Evolutionary conservation across 805 yeast genomes (phyloP).

Genomic region (Candida endomychidarum): DNA sequence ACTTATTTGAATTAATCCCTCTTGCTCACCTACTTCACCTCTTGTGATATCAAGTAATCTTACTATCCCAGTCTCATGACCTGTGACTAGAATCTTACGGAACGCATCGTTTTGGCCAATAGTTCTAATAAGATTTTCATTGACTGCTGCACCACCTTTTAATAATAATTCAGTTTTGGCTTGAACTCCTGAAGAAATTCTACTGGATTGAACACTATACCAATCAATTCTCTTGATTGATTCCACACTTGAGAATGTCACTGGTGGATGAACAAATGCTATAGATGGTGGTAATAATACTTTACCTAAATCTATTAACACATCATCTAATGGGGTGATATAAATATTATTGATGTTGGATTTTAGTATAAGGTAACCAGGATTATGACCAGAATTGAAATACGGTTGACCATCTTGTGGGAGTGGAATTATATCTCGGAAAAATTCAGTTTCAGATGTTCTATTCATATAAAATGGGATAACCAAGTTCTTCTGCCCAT

Average conservation of each 20-base stretch:
- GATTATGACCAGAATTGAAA: conserved; percentile 79
- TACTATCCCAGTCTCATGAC: conserved; percentile 82
- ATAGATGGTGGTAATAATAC: conserved; percentile 74
- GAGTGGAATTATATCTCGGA: conserved; percentile 31
- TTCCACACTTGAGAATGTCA: conserved; percentile 53
- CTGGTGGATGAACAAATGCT: conserved; percentile 74
- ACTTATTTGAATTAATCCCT: conserved; percentile 31
- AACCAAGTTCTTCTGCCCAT: conserved; percentile 30
- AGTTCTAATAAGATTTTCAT: conserved; percentile 32
- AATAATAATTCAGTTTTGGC: conserved; percentile 49
- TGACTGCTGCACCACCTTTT: conserved; percentile 77
- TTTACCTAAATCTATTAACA: conserved; percentile 24
- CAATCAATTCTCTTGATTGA: conserved; percentile 63
- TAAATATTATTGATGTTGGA: conserved; percentile 66
- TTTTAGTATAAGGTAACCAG: conserved; percentile 58
- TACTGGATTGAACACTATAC: conserved; percentile 65
- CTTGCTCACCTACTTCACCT: conserved; percentile 51
- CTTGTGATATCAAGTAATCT: conserved; percentile 82
- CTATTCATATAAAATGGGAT: conserved; percentile 23
- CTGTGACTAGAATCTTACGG: conserved; percentile 62
- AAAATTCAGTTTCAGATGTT: conserved; percentile 23
- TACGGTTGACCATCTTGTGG: conserved; percentile 57
- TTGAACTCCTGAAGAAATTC: conserved; percentile 37
- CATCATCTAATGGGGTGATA: conserved; percentile 53
- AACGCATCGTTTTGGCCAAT: conserved; percentile 44